Evolutionary conservation across 2,329 filamentous ascomycete species (phyloP), one percentile per base, ranked within the genome.

Genomic region (Myriosclerotinia duriaeana): DNA sequence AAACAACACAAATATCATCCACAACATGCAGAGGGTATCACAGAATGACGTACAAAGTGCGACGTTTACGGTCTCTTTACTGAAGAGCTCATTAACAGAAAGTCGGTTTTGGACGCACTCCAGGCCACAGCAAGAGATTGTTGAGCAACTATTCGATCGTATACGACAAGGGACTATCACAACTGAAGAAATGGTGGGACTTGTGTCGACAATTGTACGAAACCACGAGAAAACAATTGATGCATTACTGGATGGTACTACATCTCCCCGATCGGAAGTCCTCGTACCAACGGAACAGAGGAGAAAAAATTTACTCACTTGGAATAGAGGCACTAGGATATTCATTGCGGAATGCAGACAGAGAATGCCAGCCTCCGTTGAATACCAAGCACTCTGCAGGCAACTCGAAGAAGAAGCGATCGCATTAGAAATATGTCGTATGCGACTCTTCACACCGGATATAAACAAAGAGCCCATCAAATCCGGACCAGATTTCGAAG

Each of bases 271-370:
- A 3, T 11, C 3, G 6, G 11, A 30, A 5, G 2, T 46, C 3
- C 9, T 4, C 34, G 4, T 38, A 2, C 44, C 53, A 2, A 20
- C 34, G 1, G 46, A 53, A 12, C 34, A 66, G 3, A 44, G 65
- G n/a, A 22, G 53, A 38, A 50, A 17, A 26, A 48, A 7, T 34
- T 20, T 66, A 38, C 59, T 66, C 15, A 9, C 26, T 0, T 66
- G 58, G 59, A 66, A 66, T 34, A 34, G 59, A 55, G 59, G 65
- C 1, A 54, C 65, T 2, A 50, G 30, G 11, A 42, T 42, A 15
- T 65, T 60, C 34, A n/a, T 59, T 22, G 17, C 4, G 20, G 26
- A 65, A 9, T 61, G 42, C 30, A 38, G 11, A 54, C 2, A n/a
- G 17, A 9, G 38, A n/a, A 34, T 34, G 30, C 9, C 6, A 38